Percentiles rank a stretch among this genome's conserved stretches.
Conservation (phyloP, 306 rosid genomes). For the Leucaena leucocephala region DNA sequence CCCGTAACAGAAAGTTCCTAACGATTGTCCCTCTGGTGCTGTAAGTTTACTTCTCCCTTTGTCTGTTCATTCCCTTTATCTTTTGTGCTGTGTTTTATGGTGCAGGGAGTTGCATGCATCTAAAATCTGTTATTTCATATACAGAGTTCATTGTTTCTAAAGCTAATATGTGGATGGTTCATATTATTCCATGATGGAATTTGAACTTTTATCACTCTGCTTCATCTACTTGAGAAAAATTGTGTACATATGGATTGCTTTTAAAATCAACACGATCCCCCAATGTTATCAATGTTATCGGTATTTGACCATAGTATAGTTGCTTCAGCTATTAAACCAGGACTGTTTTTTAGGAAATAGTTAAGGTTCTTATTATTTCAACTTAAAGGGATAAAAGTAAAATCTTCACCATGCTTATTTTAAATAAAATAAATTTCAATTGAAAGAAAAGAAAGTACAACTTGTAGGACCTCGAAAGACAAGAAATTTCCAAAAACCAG, state of each 20-base stretch:
- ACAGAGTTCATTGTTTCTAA: not conserved
- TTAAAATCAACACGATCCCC: not conserved
- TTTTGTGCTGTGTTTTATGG: not conserved
- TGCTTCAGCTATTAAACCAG: not conserved
- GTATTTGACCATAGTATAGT: conserved; percentile 1
- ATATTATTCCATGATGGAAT: not conserved
- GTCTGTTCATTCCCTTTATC: conserved; percentile 16
- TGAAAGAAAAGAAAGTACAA: not conserved
- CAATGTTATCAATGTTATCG: not conserved
- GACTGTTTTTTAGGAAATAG: conserved; percentile 9
- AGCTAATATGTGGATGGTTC: not conserved
- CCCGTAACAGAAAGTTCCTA: conserved; percentile 96
- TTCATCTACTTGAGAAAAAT: not conserved
- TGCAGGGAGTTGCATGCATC: not conserved
- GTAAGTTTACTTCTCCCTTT: conserved; percentile 64
- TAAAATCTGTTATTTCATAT: conserved; percentile 4
- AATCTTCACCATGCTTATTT: not conserved
- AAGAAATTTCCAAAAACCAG: not conserved
- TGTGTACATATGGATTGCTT: not conserved
- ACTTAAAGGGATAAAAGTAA: not conserved
- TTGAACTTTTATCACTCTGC: conserved; percentile 4
- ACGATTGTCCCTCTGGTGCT: conserved; percentile 95
- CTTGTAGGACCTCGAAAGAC: not conserved
- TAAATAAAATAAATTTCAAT: not conserved
- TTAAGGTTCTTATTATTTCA: not conserved